Conservation (phyloP, 345 rosid genomes). For the Brassica juncea region DNA sequence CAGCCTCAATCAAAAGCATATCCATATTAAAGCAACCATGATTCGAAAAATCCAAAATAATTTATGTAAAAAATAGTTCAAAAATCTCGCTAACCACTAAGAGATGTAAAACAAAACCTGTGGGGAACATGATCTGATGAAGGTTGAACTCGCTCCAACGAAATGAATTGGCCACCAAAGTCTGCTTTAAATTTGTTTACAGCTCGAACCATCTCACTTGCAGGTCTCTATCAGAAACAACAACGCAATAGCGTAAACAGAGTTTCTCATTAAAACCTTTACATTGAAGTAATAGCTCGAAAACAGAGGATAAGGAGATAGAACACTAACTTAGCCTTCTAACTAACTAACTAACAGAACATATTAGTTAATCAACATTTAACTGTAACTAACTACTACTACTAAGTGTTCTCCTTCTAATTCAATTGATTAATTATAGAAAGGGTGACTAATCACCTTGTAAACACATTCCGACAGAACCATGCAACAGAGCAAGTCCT, state of each 20-base stretch:
- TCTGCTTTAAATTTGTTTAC: conserved; percentile 94
- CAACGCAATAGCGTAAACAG: neutral
- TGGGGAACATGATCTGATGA: conserved; percentile 94
- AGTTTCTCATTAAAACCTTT: neutral
- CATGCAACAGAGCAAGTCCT: conserved; percentile 95
- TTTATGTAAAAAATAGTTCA: neutral
- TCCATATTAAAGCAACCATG: neutral
- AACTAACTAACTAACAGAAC: conserved; percentile 22
- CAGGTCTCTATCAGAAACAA: conserved; percentile 64
- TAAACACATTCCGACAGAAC: conserved; percentile 94
- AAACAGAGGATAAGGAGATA: neutral
- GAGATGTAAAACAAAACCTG: conserved; percentile 51
- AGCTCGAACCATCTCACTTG: conserved; percentile 79
- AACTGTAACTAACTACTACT: neutral
- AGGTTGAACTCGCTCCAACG: conserved; percentile 89
- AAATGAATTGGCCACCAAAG: conserved; percentile 88
- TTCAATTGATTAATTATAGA: neutral
- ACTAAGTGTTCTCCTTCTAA: neutral
- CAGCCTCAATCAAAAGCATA: neutral
- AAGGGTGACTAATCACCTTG: conserved; percentile 50
- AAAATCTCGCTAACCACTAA: neutral
- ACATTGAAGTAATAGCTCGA: neutral
- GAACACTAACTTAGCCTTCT: neutral
- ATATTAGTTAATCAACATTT: neutral
- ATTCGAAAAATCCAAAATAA: neutral